Base-by-base conservation (phyloP, 768 basidiomycete species). In the Daedaleopsis nitida region DNA sequence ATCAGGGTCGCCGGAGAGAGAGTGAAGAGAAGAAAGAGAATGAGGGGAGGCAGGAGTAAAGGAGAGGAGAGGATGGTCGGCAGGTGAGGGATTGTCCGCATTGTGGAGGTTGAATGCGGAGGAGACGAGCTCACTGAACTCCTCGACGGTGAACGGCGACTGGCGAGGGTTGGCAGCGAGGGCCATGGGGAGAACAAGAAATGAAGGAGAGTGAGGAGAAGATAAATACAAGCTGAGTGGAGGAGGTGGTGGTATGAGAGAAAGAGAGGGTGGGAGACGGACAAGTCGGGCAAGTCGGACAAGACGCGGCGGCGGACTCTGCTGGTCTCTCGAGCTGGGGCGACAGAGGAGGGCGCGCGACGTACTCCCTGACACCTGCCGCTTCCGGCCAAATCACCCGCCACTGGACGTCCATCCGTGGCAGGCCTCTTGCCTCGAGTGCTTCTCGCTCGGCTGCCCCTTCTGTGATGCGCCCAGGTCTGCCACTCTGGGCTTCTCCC, bases 81-180 rank as follows among this genome's bases (percentile, higher is more conserved):
- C n/a, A 16, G 55, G 47, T 8, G 50, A 38, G 27, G 53, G 5
- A 34, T 39, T 27, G 56, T 57, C 58, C 1, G 57, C 38, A 34
- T 52, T 24, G 48, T 51, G 35, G 42, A 67, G 63, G 58, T 68
- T 65, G 64, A 69, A 70, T 12, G 69, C 70, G 57, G 63, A 58
- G n/a, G 60, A 56, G 59, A 72, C 60, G 66, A 72, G 69, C 57
- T 66, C 68, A 60, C 65, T 65, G 63, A 72, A 70, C 58, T 70
- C 70, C 56, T 65, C 51, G 59, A 72, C 55, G 55, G 66, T 62
- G 60, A 70, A 69, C 49, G 64, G 55, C 13, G 68, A 51, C 48
- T 48, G 43, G 38, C 64, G 63, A 52, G 44, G 23, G 51, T 52
- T 57, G 5, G 63, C 17, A 53, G 58, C 48, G 60, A 63, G 52